These are phyloP conservation scores for Annona cherimola DNA, from an alignment of 164 flowering plant species.

Conservation along the genomic window DNA sequence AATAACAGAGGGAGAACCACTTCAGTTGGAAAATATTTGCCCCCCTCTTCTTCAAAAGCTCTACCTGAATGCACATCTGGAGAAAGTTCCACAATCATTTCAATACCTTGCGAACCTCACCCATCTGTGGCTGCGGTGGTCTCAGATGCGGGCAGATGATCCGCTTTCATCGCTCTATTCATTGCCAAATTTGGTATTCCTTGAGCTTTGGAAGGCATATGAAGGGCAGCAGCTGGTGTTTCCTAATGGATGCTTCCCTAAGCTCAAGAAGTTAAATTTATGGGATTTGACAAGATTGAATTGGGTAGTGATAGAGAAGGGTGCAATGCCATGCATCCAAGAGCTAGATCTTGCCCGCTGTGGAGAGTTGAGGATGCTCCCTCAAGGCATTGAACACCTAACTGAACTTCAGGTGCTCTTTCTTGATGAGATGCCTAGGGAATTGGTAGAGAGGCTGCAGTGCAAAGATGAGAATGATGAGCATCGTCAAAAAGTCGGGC, in stretches of 20 bases:
- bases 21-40: background rate
- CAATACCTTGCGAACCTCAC: conserved; percentile 19
- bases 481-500: conserved; percentile 4
- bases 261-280: background rate
- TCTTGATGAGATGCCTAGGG: conserved; percentile 30
- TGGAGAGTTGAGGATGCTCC: conserved; percentile 19
- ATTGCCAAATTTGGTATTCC: conserved; percentile 3
- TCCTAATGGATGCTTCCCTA: background rate
- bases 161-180: conserved; percentile 17
- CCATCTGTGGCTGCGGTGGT: conserved; percentile 17
- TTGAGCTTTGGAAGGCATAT: conserved; percentile 1
- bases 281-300: background rate
- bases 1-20: background rate
- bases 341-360: conserved; percentile 19
- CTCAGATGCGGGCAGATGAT: conserved; percentile 14
- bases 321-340: conserved; percentile 21
- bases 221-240: background rate
- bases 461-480: background rate
- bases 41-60: conserved; percentile 25
- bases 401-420: conserved; percentile 22
- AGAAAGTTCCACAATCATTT: conserved; percentile 27
- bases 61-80: conserved; percentile 18
- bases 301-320: background rate
- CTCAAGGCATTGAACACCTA: conserved; percentile 33
- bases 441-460: conserved; percentile 3